Conservation (phyloP, 2,329 filamentous ascomycete species). For the Fusarium hainanense region DNA sequence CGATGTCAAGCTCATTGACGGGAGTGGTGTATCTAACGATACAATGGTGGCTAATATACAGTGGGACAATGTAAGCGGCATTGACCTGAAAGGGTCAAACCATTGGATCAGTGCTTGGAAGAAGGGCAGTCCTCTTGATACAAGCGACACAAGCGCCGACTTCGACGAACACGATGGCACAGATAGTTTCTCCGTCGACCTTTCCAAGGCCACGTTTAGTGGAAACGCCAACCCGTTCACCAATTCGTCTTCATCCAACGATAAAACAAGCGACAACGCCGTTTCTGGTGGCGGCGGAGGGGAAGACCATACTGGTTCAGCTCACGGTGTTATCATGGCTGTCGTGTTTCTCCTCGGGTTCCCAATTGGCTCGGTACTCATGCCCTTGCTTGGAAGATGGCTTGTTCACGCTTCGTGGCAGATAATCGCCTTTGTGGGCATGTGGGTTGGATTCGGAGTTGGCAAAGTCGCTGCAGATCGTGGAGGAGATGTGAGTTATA, state of each 20-base stretch:
- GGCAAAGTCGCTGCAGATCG: conserved; percentile 5
- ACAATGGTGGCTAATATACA: conserved; percentile 3
- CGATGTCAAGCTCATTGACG: not conserved
- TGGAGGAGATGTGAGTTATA: not conserved
- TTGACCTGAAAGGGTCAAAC: not conserved
- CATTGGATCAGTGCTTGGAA: conserved; percentile 7
- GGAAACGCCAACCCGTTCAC: not conserved
- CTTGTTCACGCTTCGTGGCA: conserved; percentile 6
- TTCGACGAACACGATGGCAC: not conserved
- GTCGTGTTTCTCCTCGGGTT: not conserved
- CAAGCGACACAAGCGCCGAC: not conserved
- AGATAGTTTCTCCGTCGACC: not conserved
- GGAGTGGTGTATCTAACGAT: not conserved
- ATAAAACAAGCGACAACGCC: not conserved
- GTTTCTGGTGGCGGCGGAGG: not conserved
- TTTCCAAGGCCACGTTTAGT: not conserved
- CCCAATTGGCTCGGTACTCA: not conserved
- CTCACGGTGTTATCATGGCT: not conserved
- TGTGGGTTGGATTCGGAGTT: conserved; percentile 7
- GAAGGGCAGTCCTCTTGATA: not conserved
- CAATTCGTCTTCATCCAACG: not conserved
- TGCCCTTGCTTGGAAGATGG: not conserved
- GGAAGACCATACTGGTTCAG: conserved; percentile 1
- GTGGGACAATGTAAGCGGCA: not conserved
- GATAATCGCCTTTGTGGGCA: not conserved